phyloP scores from a whole-genome alignment of 306 rosid genomes.

The Prinsepia uniflora region DNA sequence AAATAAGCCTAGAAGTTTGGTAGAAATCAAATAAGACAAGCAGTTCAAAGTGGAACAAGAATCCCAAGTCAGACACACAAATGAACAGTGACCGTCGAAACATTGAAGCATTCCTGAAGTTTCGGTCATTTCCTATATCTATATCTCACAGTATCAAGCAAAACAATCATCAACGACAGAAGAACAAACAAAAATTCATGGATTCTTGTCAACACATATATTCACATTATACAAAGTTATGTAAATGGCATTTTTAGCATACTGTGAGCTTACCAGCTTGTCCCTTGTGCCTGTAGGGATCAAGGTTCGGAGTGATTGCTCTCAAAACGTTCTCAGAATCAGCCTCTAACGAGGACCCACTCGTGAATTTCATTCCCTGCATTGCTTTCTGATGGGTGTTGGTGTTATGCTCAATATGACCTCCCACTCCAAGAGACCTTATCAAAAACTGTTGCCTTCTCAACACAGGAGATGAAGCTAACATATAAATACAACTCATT shows the following conservation, averaged over 20 bases:
- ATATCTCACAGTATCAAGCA: background rate
- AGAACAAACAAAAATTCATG: background rate
- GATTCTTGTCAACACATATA: background rate
- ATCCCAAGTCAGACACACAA: background rate
- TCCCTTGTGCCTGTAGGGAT: conserved; percentile 68
- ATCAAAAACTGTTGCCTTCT: conserved; percentile 69
- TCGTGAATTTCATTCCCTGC: conserved; percentile 34
- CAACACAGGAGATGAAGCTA: conserved; percentile 55
- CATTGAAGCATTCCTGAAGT: background rate
- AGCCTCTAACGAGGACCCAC: conserved; percentile 41
- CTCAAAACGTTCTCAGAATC: conserved; percentile 58
- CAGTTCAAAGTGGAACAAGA: background rate
- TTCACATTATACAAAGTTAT: background rate
- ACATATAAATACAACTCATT: conserved; percentile 44
- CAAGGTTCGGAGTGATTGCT: conserved; percentile 71
- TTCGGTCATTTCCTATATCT: background rate
- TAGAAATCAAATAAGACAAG: background rate
- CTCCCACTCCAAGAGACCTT: conserved; percentile 66
- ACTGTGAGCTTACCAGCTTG: conserved; percentile 59
- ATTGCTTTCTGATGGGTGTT: conserved; percentile 24
- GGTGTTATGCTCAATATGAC: conserved; percentile 22
- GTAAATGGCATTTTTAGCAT: conserved; percentile 1
- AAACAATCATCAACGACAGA: too few species aligned
- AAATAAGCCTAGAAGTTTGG: background rate
- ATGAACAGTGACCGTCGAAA: background rate